Evolutionary conservation across 2,329 filamentous ascomycete species (phyloP).

Genomic region (Simplicillium aogashimaense): DNA sequence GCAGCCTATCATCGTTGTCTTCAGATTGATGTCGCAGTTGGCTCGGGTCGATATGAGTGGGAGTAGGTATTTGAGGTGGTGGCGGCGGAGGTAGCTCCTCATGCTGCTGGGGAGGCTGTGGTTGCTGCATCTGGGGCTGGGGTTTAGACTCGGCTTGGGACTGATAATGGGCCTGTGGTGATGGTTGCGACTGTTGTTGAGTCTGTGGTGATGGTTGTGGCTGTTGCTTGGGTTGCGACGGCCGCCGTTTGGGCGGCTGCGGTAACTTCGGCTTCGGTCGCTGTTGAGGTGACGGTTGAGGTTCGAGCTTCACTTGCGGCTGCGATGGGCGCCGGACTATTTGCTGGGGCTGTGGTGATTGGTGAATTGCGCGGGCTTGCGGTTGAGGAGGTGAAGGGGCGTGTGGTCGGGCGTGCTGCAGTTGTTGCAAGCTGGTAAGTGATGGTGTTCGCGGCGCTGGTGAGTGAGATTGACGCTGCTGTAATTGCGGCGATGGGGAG

Average conservation of each 20-base stretch:
- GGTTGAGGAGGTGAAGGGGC: too few relatives aligned
- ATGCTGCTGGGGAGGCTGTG: not conserved
- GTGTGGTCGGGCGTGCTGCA: too few relatives aligned
- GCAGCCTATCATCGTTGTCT: conserved; percentile 4
- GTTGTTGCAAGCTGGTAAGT: not conserved
- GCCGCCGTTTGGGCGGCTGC: conserved; percentile 4
- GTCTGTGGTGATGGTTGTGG: conserved; percentile 7
- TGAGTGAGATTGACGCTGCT: not conserved
- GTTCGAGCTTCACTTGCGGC: too few relatives aligned
- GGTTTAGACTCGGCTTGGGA: conserved; percentile 1
- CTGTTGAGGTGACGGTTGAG: conserved; percentile 5
- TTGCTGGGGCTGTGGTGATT: too few relatives aligned
- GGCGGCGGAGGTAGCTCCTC: conserved; percentile 1
- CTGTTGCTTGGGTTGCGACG: conserved; percentile 3
- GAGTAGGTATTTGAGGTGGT: not conserved
- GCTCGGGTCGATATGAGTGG: conserved; percentile 1
- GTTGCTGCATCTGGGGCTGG: not conserved
- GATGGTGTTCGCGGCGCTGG: not conserved
- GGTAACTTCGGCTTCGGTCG: conserved; percentile 5
- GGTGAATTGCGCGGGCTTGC: too few relatives aligned
- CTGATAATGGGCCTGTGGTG: not conserved
- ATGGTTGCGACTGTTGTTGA: conserved; percentile 3
- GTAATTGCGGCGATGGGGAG: not conserved
- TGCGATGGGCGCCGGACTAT: too few relatives aligned
- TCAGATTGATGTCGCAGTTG: conserved; percentile 2